Base-by-base conservation (phyloP, 1,139 yeast species). In the Nakaseomyces bracarensis region DNA sequence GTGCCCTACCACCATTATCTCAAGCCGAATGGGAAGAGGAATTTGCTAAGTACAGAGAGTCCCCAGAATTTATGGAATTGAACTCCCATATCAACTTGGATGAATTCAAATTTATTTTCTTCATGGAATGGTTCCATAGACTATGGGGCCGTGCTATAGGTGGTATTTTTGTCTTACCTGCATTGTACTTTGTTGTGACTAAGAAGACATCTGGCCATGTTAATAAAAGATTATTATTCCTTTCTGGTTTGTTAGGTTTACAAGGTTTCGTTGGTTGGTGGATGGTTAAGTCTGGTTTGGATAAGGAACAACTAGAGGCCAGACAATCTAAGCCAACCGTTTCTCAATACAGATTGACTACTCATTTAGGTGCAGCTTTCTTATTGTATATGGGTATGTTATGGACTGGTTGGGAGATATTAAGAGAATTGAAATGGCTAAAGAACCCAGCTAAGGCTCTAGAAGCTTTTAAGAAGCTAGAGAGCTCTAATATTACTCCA, bases 201-300 rank as follows among this genome's bases (percentile, higher is more conserved):
- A 75, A 77, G 36, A 77, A 70, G 52, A 77, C 89, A n/a, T 78
- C 87, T 2, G 65, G 75, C 2, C 79, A 77, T 49, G 80, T 85
- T 3, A 81, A 87, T 40, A 69, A 69, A 45, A 72, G 87, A 48
- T 69, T 91, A 15, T 64, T 83, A 20, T 82, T 84, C 2, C 74
- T 93, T 40, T 75, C 95, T 33, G 79, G 74, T 1, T 68, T 91
- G 42, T 71, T 93, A 45, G 98, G 96, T 10, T 67, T 93, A 38
- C 98, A 93, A 69, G 98, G 98, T 38, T 82, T 81, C 43, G 82
- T 93, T 53, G 98, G 98, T 29, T 93, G 98, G 98, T 93, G 99
- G 99, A 93, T 93, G 99, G 98, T 93, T 44, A 80, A 83, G 55
- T 85, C 96, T 5, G 99, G 99, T 35, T 72, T 93, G 48, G 95